Evolutionary conservation across 2,329 filamentous ascomycete genomes (phyloP), one percentile per base, ranked within the genome.

Genomic region (Elsinoe ampelina): DNA sequence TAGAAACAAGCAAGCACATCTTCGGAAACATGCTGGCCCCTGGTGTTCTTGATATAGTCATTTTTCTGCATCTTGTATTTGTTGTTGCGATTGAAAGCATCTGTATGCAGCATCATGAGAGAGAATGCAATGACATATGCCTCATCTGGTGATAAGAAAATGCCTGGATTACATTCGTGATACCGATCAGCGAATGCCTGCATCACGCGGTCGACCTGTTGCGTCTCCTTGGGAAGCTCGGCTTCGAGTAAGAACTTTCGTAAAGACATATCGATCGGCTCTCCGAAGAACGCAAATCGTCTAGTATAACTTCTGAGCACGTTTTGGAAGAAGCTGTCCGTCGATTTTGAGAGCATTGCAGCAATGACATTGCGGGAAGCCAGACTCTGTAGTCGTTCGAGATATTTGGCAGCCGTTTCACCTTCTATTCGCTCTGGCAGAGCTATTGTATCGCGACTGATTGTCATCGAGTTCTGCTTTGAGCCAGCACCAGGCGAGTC

Each of bases 31-130:
- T 88, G 88, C 68, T 97, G 91, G 2, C 88, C 90, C 19, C 84
- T 84, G 0, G 91, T 95, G 68, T 97, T 97, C 71, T 95, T 96
- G 63, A 97, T 79, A 71, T 98, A 98, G 66, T 97, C 93, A 0
- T 80, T 75, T 68, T 95, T 95, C 67, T 95, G 90, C 93, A 98
- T 98, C 72, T 98, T 98, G 70, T 93, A 82, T 74, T 97, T 97
- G 75, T 97, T 97, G 75, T 97, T 98, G 73, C 95, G 95, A 77
- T 98, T 98, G 81, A 97, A 97, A n/a, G 95, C 89, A 68, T 98
- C 93, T 0, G 93, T 97, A 65, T 98, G 93, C 34, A 98, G 77
- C 63, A 98, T 96, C 59, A 98, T 81, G 57, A 98, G 83, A 1
- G 92, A 97, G 68, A 98, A 98, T 13, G 92, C 90, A 61, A 97